Conservation (phyloP, 139 green algal species). For the Coelastrella sp. region DNA sequence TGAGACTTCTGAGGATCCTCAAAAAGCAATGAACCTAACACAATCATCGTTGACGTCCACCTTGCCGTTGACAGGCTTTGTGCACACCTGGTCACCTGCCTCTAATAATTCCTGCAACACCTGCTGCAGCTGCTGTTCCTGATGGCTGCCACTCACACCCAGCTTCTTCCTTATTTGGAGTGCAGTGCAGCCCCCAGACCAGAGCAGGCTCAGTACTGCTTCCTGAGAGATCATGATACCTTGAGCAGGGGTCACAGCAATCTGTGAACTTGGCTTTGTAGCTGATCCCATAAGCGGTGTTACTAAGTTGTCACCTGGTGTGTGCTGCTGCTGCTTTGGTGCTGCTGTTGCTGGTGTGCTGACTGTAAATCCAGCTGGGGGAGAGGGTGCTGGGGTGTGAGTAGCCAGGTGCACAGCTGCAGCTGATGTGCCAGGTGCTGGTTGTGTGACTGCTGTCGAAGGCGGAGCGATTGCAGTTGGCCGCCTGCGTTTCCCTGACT, state of each 20-base stretch:
- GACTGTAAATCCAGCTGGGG: neutral
- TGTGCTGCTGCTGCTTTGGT: neutral
- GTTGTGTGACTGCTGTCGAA: neutral
- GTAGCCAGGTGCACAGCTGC: neutral
- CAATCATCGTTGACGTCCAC: conserved; percentile 13
- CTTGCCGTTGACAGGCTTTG: neutral
- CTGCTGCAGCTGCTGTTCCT: conserved; percentile 31
- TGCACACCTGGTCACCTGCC: conserved; percentile 11
- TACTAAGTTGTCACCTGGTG: neutral
- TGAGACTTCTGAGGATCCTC: neutral
- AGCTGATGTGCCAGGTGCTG: neutral
- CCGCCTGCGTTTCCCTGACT: conserved; percentile 24
- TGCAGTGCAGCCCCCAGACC: neutral
- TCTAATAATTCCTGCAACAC: conserved; percentile 37
- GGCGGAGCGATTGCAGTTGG: conserved; percentile 12
- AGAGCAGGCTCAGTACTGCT: conserved; percentile 31
- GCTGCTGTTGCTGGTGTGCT: neutral
- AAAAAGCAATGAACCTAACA: conserved; percentile 40
- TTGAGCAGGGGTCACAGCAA: neutral
- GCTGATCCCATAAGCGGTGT: neutral
- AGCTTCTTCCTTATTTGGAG: neutral
- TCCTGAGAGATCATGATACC: neutral
- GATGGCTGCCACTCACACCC: neutral
- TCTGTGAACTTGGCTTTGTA: neutral
- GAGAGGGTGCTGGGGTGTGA: neutral